phyloP scores from a whole-genome alignment of 163 green algal genomes.

The Coccomyxa subellipsoidea region DNA sequence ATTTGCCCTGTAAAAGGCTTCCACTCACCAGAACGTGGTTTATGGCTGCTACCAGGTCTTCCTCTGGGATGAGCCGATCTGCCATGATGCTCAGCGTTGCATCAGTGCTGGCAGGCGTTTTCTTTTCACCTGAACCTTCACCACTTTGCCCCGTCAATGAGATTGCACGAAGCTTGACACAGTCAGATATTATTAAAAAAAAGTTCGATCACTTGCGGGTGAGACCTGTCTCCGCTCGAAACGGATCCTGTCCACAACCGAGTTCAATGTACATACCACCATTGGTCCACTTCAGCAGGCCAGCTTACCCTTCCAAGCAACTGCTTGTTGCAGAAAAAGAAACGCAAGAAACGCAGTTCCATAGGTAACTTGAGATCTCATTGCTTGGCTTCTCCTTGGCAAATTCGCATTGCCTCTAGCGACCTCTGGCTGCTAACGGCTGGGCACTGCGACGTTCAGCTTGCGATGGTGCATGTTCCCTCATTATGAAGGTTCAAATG shows the following conservation, averaged over 20 bases:
- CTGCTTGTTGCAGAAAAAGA: neutral
- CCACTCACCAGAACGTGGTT: neutral
- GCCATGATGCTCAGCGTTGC: neutral
- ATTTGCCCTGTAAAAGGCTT: no score
- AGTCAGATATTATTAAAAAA: no score
- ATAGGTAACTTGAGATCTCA: neutral
- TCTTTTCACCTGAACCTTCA: neutral
- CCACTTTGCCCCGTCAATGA: no score
- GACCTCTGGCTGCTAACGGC: neutral
- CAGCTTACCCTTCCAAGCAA: neutral
- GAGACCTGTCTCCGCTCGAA: no score
- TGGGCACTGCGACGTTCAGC: neutral
- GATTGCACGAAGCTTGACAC: no score
- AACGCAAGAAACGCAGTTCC: neutral
- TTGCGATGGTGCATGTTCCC: neutral
- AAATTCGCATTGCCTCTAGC: neutral
- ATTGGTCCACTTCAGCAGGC: neutral
- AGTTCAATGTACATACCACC: neutral
- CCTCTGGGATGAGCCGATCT: neutral
- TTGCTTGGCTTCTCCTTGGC: neutral
- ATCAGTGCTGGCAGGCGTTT: neutral
- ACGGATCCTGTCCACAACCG: neutral
- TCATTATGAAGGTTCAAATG: no score
- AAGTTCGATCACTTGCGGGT: no score
- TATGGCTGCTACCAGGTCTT: neutral